These are phyloP conservation scores for Sistotremastrum niveocremeum DNA, from an alignment of 768 basidiomycete species.

Conservation along the genomic window DNA sequence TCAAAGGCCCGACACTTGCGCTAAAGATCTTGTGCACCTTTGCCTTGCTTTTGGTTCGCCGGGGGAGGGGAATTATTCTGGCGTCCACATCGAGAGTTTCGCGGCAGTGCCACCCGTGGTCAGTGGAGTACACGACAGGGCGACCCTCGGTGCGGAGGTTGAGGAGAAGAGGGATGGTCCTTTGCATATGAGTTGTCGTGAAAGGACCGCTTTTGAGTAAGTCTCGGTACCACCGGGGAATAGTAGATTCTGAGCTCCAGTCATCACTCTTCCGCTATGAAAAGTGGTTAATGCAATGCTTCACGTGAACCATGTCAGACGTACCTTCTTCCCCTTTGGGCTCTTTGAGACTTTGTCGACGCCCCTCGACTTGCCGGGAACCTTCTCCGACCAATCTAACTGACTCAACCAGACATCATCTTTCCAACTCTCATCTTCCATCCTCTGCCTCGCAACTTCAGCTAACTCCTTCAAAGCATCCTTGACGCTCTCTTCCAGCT, in stretches of 20 bases:
- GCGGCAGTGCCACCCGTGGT: conserved; percentile 57
- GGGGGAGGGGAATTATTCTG: conserved; percentile 16
- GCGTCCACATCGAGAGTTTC: conserved; percentile 15
- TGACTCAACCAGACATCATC: conserved; percentile 78
- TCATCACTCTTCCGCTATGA: conserved; percentile 1
- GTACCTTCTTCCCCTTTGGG: not conserved
- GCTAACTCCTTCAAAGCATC: conserved; percentile 56
- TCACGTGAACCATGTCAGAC: not conserved
- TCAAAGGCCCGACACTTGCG: too few species aligned
- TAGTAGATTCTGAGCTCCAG: conserved; percentile 8
- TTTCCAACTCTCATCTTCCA: conserved; percentile 43
- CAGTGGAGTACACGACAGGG: conserved; percentile 39
- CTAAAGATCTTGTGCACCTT: too few species aligned
- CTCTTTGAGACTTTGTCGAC: conserved; percentile 19
- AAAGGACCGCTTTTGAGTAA: conserved; percentile 32
- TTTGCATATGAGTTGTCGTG: conserved; percentile 27
- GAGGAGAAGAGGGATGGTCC: conserved; percentile 56
- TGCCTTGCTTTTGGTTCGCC: not conserved
- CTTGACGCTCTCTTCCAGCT: conserved; percentile 52
- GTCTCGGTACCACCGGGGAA: conserved; percentile 46
- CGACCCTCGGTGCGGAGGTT: conserved; percentile 44
- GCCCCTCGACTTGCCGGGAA: conserved; percentile 55
- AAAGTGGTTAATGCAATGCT: not conserved
- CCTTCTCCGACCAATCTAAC: conserved; percentile 91
- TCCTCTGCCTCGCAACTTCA: conserved; percentile 35